phyloP scores from a whole-genome alignment of 805 yeast genomes.

The Tetrapisispora phaffii region DNA sequence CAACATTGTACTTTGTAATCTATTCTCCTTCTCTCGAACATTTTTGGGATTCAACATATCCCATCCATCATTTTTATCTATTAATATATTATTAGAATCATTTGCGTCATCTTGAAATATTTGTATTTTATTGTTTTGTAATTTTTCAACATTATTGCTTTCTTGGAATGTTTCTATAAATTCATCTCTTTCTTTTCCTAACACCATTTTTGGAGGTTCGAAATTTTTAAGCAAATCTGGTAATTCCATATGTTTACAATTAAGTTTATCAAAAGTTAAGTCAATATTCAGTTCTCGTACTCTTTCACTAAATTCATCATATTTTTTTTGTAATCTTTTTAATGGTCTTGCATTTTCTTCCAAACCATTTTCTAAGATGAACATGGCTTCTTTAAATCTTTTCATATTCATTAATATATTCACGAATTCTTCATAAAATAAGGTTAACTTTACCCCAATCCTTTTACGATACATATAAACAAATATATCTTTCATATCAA shows the following conservation, averaged over 20 bases:
- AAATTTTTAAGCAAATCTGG: slow-evolving; percentile 2
- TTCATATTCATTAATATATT: slow-evolving; percentile 20
- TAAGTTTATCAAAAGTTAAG: background rate
- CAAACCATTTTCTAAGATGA: slow-evolving; percentile 28
- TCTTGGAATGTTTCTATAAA: slow-evolving; percentile 10
- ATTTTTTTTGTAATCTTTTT: slow-evolving; percentile 29
- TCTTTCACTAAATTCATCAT: slow-evolving; percentile 9
- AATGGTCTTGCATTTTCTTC: slow-evolving; percentile 57
- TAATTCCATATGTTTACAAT: background rate
- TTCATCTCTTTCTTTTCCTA: slow-evolving; percentile 11
- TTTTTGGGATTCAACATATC: slow-evolving; percentile 41
- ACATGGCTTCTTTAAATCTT: slow-evolving; percentile 9
- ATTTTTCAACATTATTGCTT: slow-evolving; percentile 8
- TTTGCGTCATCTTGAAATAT: slow-evolving; percentile 1
- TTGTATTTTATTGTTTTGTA: slow-evolving; percentile 4
- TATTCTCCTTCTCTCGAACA: slow-evolving; percentile 56
- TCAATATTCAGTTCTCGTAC: slow-evolving; percentile 10
- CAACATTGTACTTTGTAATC: slow-evolving; percentile 46
- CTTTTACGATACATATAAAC: slow-evolving; percentile 58
- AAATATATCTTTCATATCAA: slow-evolving; percentile 62
- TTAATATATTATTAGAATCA: background rate
- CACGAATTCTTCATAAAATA: slow-evolving; percentile 75
- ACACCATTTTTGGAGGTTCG: slow-evolving; percentile 6
- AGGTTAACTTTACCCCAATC: slow-evolving; percentile 58
- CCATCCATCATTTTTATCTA: slow-evolving; percentile 30